Evolutionary conservation across 2,329 filamentous ascomycete genomes (phyloP), one percentile per base, ranked within the genome.

Genomic region (Penicillium sp.): DNA sequence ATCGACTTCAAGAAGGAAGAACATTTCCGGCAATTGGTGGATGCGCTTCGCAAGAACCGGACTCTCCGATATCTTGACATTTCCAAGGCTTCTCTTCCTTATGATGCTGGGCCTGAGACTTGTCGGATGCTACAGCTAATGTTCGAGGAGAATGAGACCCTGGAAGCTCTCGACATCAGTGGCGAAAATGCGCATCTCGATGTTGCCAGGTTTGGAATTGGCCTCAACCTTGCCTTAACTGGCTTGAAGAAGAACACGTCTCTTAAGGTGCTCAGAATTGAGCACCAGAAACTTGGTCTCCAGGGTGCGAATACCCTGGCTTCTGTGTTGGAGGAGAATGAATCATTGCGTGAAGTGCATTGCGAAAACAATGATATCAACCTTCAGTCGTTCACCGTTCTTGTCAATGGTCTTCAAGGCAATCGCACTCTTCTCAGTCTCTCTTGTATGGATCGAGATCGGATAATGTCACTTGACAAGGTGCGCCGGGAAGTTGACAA

Each of bases 361-460:
- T 89, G 86, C 67, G 85, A 87, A 56, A 84, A 87, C 67, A 90
- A 90, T 63, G 83, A 85, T 49, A 87, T 88, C 50, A 85, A 85
- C 42, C 75, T 88, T n/a, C 83, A 86, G 58, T 85, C 84, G 1
- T 85, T 88, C 58, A 88, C 85, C 0, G 84, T 85, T 47, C 73
- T 88, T 6, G 83, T 89, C 45, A 86, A 89, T 62, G 80, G 85
- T 16, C 71, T 89, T n/a, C 79, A 85, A 53, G 80, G 79, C 39
- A 90, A 90, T 62, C 80, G 78, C 2, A 82, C 81, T 0, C 68
- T 89, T 1, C 66, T 87, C 13, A 81, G 80, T 59, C 76, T 89
- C 31, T 85, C 86, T 6, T 74, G 72, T 9, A 86, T 89, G 82
- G 76, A 81, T 33, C 77, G 81, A 56, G 85, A 87, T 56, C 79